Conservation (phyloP, 345 rosid genomes). For the Barbarea vulgaris region DNA sequence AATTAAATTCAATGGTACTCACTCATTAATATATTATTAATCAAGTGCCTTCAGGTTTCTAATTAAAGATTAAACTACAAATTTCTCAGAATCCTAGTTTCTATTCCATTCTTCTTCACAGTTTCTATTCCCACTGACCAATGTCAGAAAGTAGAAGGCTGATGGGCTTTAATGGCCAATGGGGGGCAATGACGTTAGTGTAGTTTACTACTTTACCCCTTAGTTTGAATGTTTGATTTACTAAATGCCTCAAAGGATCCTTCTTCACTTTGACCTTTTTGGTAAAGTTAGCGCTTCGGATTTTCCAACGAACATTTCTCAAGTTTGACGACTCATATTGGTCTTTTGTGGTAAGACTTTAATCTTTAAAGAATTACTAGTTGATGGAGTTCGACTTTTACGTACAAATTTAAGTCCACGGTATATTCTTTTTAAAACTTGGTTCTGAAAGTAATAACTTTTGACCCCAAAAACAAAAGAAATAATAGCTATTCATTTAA, state of each 20-base stretch:
- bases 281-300: conserved; percentile 19
- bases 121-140: conserved; percentile 91
- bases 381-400: conserved; percentile 21
- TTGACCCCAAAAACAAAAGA: no score
- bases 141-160: conserved; percentile 49
- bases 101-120: conserved; percentile 87
- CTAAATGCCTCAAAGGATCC: neutral
- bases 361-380: conserved; percentile 8
- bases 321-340: conserved; percentile 35
- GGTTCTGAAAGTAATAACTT: conserved; percentile 19
- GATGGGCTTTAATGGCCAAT: conserved; percentile 26
- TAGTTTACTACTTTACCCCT: conserved; percentile 6
- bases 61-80: conserved; percentile 44
- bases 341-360: conserved; percentile 2
- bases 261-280: conserved; percentile 30
- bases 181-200: neutral
- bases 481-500: neutral
- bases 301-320: conserved; percentile 13
- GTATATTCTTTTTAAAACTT: neutral
- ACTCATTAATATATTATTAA: neutral
- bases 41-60: conserved; percentile 33
- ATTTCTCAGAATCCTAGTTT: conserved; percentile 63
- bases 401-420: neutral
- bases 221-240: neutral
- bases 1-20: conserved; percentile 30